Conservation (phyloP, 2,329 filamentous ascomycete genomes). For the Grosmannia huntii region DNA sequence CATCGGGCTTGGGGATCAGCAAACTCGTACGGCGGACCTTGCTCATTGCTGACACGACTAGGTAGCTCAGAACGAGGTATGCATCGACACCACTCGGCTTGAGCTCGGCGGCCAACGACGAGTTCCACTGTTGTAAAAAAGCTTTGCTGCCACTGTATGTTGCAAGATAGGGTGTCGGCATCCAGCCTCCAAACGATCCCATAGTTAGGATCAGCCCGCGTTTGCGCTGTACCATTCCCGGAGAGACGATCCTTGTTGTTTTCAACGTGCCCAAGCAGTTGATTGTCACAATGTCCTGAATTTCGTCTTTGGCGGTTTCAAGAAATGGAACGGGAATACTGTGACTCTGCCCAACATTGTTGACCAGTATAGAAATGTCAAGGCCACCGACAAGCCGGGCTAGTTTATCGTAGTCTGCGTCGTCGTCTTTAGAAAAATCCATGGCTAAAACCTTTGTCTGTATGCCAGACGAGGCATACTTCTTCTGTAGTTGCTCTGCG, state of each 20-base stretch:
- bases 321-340: constrained; percentile 83
- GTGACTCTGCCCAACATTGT: constrained; percentile 95
- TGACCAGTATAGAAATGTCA: constrained; percentile 79
- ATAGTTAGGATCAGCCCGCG: constrained; percentile 88
- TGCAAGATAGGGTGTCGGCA: constrained; percentile 82
- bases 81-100: constrained; percentile 71
- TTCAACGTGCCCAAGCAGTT: constrained; percentile 87
- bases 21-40: constrained; percentile 74
- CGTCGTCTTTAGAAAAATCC: constrained; percentile 75
- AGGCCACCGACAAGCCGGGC: constrained; percentile 55
- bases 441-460: constrained; percentile 73
- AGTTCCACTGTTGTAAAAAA: constrained; percentile 94
- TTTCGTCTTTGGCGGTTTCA: constrained; percentile 64
- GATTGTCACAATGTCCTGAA: constrained; percentile 84
- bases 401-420: constrained; percentile 67
- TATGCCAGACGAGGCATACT: constrained; percentile 47
- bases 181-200: constrained; percentile 89
- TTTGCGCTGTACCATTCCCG: constrained; percentile 72
- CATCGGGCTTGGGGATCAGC: constrained; percentile 67
- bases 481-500: constrained; percentile 59
- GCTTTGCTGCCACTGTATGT: constrained; percentile 98
- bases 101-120: constrained; percentile 71
- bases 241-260: constrained; percentile 73
- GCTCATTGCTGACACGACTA: constrained; percentile 93
- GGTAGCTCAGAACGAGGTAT: constrained; percentile 82